Conservation (phyloP, 441 rosid species). For the Brassica hybrid region DNA sequence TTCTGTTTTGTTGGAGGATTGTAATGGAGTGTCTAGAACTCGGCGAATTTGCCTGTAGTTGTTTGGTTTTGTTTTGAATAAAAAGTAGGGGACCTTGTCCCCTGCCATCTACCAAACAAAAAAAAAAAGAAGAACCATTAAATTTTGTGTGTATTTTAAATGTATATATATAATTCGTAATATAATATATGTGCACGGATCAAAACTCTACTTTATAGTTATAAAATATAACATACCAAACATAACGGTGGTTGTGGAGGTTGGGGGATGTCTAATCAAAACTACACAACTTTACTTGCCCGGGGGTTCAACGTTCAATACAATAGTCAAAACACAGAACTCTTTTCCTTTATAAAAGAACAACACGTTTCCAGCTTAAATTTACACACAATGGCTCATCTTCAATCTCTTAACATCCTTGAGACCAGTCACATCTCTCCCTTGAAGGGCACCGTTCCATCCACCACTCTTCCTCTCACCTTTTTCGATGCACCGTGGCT, state of each 20-base stretch:
- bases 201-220: too few species aligned
- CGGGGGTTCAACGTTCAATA: conserved; percentile 11
- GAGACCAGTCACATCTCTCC: conserved; percentile 40
- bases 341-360: not conserved
- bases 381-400: conserved; percentile 9
- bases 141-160: too few species aligned
- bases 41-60: too few species aligned
- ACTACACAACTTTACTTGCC: conserved; percentile 25
- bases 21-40: too few species aligned
- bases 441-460: conserved; percentile 33
- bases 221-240: not conserved
- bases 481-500: conserved; percentile 66
- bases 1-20: too few species aligned
- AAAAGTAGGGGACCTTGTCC: too few species aligned
- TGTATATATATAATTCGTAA: too few species aligned
- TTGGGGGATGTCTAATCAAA: conserved; percentile 3
- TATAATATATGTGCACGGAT: too few species aligned
- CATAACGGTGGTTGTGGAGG: conserved; percentile 23
- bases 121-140: too few species aligned
- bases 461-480: conserved; percentile 50
- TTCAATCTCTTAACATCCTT: conserved; percentile 13
- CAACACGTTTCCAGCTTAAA: not conserved
- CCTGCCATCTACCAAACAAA: too few species aligned
- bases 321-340: not conserved
- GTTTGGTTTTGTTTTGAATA: too few species aligned